Base-by-base conservation (phyloP, 805 yeast genomes). In the Debaryomyces prosopidis region DNA sequence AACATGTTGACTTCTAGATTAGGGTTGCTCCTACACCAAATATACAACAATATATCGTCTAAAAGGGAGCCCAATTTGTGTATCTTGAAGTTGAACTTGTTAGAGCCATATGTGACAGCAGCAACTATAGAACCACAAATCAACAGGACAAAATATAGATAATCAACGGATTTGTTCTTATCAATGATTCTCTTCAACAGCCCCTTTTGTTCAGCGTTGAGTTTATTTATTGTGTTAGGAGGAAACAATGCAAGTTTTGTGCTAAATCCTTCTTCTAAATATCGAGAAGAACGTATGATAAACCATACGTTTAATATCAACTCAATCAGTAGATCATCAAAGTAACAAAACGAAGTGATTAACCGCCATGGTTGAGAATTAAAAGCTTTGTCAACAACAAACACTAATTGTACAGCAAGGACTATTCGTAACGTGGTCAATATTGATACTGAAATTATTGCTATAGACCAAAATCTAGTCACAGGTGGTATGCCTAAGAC, bases 331-430 rank as follows among this genome's bases (percentile, higher is more conserved):
- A 65, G 49, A 28, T 57, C 61, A 4, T 65, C 71, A 42, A 65
- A 60, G 37, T 55, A 63, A 48, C 63, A 62, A 51, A 69, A 71
- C 12, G 69, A 53, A 11, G 74, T 63, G 12, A 67, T 15, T 11
- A 69, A 43, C 32, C 75, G 51, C 76, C 75, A 71, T 6, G 67
- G 69, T 53, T 71, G 68, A n/a, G 42, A 42, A 19, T 51, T 27
- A 20, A 66, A 51, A 10, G 65, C 57, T 49, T 56, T 57, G 16
- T 59, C 63, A 1, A 70, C 68, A 2, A 50, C 26, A 47, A 64
- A 68, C 6, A 54, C 40, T 30, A 71, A 49, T 31, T 49, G 53
- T 9, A 48, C 31, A 1, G 46, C 46, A 7, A 54, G 45, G n/a
- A 66, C 53, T 3, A 58, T 19, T 26, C 53, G 46, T 42, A 58